Evolutionary conservation across 2,329 filamentous ascomycete genomes (phyloP).

Genomic region (Fusarium fracticaudum): DNA sequence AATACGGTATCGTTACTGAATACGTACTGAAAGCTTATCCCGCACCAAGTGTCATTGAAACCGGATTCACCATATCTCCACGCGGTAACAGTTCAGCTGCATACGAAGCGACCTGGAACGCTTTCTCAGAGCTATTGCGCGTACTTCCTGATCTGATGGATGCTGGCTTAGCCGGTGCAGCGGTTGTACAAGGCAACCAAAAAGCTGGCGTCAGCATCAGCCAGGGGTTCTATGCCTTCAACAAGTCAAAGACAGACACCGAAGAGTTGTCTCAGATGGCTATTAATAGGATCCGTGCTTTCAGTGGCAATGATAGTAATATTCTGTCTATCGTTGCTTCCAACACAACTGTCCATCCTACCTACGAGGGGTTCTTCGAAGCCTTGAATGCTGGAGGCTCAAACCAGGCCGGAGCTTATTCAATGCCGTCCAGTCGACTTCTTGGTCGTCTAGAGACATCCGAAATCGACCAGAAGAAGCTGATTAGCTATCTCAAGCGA

Average conservation of each 20-base stretch:
- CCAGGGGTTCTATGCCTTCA: not conserved
- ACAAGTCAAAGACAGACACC: not conserved
- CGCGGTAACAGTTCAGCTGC: not conserved
- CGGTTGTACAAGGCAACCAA: not conserved
- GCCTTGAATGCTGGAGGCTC: not conserved
- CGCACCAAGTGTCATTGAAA: not conserved
- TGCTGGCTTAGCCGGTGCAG: not conserved
- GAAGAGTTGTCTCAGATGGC: not conserved
- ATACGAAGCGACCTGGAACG: not conserved
- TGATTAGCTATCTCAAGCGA: not conserved
- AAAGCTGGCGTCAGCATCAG: not conserved
- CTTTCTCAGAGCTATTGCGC: not conserved
- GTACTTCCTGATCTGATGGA: not conserved
- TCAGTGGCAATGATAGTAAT: fast-evolving
- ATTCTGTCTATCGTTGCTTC: not conserved
- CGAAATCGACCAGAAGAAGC: fast-evolving
- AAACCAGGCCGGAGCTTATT: not conserved
- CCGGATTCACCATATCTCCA: not conserved
- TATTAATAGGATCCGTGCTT: fast-evolving
- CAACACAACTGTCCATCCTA: not conserved
- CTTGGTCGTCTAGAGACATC: not conserved
- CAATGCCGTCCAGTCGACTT: not conserved
- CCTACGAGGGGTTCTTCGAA: not conserved
- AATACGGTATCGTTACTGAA: not conserved
- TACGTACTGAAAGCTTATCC: not conserved